Percentiles rank a stretch among this genome's conserved stretches.
phyloP scores from a whole-genome alignment of 352 stramenopile genomes.

The Peronospora farinosa region DNA sequence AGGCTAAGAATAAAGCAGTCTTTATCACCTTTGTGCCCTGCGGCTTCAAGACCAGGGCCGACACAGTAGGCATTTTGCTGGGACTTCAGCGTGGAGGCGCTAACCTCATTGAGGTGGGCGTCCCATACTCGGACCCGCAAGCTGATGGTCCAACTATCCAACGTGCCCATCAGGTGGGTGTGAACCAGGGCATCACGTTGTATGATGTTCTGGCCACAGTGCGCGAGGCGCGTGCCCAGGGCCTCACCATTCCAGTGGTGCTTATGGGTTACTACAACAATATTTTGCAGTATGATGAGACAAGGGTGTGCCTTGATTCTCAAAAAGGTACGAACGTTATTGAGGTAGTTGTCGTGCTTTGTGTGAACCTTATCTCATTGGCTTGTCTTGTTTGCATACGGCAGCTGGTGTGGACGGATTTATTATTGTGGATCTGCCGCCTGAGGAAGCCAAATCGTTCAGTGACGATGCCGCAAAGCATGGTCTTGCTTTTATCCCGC shows the following conservation, averaged over 20 bases:
- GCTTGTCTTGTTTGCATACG: conserved; percentile 2
- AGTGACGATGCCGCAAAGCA: conserved; percentile 87
- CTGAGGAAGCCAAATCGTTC: conserved; percentile 90
- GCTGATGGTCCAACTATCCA: conserved; percentile 98
- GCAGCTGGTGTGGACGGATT: conserved; percentile 92
- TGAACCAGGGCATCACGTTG: conserved; percentile 92
- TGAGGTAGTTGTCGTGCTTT: background rate
- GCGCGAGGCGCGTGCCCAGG: conserved; percentile 82
- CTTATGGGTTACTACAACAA: conserved; percentile 99
- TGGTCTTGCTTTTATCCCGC: conserved; percentile 92
- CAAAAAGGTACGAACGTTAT: conserved; percentile 45
- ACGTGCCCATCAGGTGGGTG: conserved; percentile 89
- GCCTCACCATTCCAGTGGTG: conserved; percentile 92
- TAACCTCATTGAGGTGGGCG: conserved; percentile 93
- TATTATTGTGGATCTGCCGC: conserved; percentile 97
- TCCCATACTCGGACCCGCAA: conserved; percentile 98
- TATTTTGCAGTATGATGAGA: conserved; percentile 94
- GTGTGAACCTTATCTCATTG: background rate
- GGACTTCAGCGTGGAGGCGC: conserved; percentile 93
- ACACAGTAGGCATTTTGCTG: conserved; percentile 94
- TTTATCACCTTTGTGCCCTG: conserved; percentile 97
- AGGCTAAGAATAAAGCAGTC: conserved; percentile 73
- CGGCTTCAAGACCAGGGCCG: conserved; percentile 89
- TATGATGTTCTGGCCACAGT: conserved; percentile 91
- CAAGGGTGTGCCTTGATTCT: conserved; percentile 81